Evolutionary conservation across 257 asterid genomes (phyloP).

Genomic region (Solanum okadae): DNA sequence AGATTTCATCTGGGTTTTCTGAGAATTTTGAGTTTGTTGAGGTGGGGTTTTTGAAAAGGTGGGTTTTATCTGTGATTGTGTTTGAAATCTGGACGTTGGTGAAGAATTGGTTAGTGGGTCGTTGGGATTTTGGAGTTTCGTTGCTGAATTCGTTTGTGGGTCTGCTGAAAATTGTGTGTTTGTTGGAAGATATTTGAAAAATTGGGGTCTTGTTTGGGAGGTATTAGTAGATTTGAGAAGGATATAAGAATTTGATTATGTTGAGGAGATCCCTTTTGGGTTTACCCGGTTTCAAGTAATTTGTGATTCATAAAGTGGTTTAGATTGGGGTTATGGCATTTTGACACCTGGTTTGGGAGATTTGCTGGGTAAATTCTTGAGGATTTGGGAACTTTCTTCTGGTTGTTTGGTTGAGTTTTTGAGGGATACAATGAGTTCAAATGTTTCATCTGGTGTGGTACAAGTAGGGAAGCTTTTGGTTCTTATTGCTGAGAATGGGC

Average conservation of each 20-base stretch:
- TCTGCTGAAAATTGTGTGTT: conserved; percentile 3
- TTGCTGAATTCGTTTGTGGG: neutral
- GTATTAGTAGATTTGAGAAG: neutral
- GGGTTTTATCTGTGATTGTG: neutral
- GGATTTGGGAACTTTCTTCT: neutral
- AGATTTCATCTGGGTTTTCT: neutral
- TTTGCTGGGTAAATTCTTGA: neutral
- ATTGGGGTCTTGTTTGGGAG: neutral
- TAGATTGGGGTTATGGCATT: neutral
- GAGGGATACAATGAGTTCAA: conserved; percentile 33
- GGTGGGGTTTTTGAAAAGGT: neutral
- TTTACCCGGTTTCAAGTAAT: neutral
- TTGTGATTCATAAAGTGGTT: neutral
- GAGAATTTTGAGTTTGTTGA: neutral
- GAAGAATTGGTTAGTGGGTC: neutral
- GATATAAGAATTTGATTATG: neutral
- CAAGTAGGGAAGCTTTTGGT: conserved; percentile 73
- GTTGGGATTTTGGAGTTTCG: neutral
- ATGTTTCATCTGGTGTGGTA: conserved; percentile 41
- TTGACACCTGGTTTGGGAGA: neutral
- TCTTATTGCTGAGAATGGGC: conserved; percentile 87
- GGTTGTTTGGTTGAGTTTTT: neutral
- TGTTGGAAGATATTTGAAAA: neutral
- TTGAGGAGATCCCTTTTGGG: neutral
- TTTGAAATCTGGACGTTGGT: neutral